phyloP scores from a whole-genome alignment of 2,329 filamentous ascomycete genomes.

The Fusarium udum region DNA sequence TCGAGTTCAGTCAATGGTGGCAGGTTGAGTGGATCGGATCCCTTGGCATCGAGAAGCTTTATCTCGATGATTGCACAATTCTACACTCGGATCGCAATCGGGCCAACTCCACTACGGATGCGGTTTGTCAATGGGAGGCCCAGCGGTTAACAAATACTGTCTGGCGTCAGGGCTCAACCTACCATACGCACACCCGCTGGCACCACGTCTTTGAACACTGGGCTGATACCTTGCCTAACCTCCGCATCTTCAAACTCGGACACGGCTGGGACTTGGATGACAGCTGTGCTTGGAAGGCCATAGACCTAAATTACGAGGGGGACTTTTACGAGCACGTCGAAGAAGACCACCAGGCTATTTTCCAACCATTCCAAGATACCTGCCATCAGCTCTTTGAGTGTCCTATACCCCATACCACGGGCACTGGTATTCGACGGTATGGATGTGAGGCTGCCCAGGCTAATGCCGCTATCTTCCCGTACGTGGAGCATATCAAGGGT shows the following conservation, averaged over 20 bases:
- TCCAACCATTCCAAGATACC: neutral
- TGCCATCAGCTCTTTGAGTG: constrained; percentile 7
- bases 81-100: constrained; percentile 6
- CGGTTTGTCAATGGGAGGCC: neutral
- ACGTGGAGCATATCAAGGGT: neutral
- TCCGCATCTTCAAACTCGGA: constrained; percentile 5
- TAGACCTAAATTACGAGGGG: neutral
- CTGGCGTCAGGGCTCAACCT: neutral
- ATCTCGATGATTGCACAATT: constrained; percentile 54
- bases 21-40: constrained; percentile 57
- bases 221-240: neutral
- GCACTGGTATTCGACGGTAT: neutral
- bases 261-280: neutral
- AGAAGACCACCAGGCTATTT: neutral
- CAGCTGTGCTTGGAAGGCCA: neutral
- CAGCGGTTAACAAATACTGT: rapidly evolving
- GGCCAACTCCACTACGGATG: neutral
- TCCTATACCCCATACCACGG: neutral
- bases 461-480: neutral
- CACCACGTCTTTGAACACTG: constrained; percentile 11
- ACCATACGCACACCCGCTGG: neutral
- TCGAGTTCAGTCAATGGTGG: constrained; percentile 54
- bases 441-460: neutral
- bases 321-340: neutral
- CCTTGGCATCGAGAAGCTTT: constrained; percentile 49